Evolutionary conservation across 2,329 filamentous ascomycete species (phyloP).

Genomic region (Fusarium stilboides): DNA sequence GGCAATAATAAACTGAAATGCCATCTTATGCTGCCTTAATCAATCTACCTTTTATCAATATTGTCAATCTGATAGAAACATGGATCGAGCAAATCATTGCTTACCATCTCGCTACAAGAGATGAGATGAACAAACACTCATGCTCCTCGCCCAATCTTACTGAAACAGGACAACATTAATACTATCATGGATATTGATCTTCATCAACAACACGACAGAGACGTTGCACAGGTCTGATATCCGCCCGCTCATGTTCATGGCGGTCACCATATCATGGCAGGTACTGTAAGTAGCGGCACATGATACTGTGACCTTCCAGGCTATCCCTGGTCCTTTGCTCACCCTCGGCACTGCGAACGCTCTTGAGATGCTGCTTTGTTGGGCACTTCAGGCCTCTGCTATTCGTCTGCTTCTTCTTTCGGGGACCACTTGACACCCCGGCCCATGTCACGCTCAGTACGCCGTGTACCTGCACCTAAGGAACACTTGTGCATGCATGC

Average conservation of each 20-base stretch:
- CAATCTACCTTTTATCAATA: constrained; percentile 29
- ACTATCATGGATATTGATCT: constrained; percentile 42
- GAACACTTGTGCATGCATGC: constrained; percentile 45
- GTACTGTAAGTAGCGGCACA: constrained; percentile 32
- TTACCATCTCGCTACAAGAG: constrained; percentile 5
- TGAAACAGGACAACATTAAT: constrained; percentile 39
- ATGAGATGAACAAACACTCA: constrained; percentile 9
- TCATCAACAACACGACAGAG: constrained; percentile 18
- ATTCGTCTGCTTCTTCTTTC: constrained; percentile 48
- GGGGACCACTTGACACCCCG: constrained; percentile 28
- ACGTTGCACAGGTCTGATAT: constrained; percentile 20
- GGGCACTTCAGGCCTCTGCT: constrained; percentile 18
- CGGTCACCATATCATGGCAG: constrained; percentile 39
- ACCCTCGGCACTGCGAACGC: constrained; percentile 33
- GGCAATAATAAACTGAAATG: constrained; percentile 28
- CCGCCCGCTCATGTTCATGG: constrained; percentile 33
- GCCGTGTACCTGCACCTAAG: constrained; percentile 49
- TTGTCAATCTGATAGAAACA: constrained; percentile 16
- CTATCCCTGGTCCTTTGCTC: constrained; percentile 33
- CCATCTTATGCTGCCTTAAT: constrained; percentile 29
- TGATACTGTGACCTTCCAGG: constrained; percentile 39
- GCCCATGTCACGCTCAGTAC: constrained; percentile 38
- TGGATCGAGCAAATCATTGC: constrained; percentile 3
- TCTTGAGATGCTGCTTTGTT: constrained; percentile 35
- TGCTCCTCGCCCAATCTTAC: constrained; percentile 36